Evolutionary conservation across 495 filamentous ascomycete genomes (phyloP).

Genomic region (Neurospora hispaniola): DNA sequence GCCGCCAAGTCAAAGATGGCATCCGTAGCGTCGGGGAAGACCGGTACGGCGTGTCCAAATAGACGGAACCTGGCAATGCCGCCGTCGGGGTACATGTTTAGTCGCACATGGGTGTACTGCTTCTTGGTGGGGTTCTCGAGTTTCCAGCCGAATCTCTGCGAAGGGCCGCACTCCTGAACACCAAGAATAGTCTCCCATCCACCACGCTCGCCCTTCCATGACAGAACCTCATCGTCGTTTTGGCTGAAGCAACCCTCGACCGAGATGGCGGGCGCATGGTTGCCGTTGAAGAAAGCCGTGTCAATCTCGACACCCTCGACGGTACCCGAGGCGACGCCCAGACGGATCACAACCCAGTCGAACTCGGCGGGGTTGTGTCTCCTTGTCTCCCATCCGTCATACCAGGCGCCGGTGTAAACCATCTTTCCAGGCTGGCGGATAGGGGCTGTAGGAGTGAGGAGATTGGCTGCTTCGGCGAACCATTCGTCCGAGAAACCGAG

Average conservation of each 20-base stretch:
- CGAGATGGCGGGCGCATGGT: slow-evolving; percentile 73
- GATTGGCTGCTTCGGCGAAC: slow-evolving; percentile 75
- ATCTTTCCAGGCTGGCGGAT: slow-evolving; percentile 73
- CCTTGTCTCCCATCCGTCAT: slow-evolving; percentile 91
- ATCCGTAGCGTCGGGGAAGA: slow-evolving; percentile 51
- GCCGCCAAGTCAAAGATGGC: slow-evolving; percentile 73
- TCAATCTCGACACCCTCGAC: slow-evolving; percentile 78
- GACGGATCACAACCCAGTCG: slow-evolving; percentile 75
- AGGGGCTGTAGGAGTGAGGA: slow-evolving; percentile 63
- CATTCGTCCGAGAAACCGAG: slow-evolving; percentile 77
- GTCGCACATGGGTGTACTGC: slow-evolving; percentile 72
- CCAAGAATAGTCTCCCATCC: slow-evolving; percentile 67
- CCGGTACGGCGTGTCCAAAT: slow-evolving; percentile 66
- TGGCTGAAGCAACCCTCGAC: slow-evolving; percentile 67
- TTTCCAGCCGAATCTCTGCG: slow-evolving; percentile 68
- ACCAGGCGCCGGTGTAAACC: slow-evolving; percentile 82
- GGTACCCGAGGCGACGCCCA: slow-evolving; percentile 67
- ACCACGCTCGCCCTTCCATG: slow-evolving; percentile 44
- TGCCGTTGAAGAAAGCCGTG: slow-evolving; percentile 78
- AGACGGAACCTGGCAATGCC: slow-evolving; percentile 83
- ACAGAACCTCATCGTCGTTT: slow-evolving; percentile 48
- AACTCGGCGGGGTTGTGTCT: slow-evolving; percentile 70
- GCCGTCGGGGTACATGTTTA: slow-evolving; percentile 89
- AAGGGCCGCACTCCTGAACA: slow-evolving; percentile 61
- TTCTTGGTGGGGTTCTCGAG: slow-evolving; percentile 46